Conservation (phyloP, 2,329 filamentous ascomycete species). For the Cordyceps farinosa region DNA sequence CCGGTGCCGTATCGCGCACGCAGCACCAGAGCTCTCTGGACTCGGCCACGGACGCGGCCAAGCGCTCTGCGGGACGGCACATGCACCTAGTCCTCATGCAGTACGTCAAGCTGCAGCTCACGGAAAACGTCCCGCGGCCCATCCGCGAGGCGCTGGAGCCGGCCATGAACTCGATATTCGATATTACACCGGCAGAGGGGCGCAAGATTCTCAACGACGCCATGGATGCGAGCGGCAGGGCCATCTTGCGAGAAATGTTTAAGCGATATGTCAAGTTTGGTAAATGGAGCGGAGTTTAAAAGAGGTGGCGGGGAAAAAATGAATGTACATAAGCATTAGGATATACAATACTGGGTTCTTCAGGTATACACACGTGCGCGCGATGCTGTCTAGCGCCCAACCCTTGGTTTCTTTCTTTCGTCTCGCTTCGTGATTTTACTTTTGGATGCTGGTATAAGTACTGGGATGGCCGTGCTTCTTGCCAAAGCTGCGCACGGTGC, state of each 20-base stretch:
- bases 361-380: conserved; percentile 13
- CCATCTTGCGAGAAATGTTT: conserved; percentile 56
- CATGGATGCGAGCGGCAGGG: conserved; percentile 57
- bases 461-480: conserved; percentile 58
- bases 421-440: conserved; percentile 23
- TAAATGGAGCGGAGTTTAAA: conserved; percentile 59
- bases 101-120: conserved; percentile 60
- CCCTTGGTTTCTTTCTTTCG: conserved; percentile 14
- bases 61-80: conserved; percentile 57
- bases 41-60: conserved; percentile 58
- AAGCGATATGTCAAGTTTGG: conserved; percentile 60
- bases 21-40: conserved; percentile 47
- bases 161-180: conserved; percentile 56
- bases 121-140: conserved; percentile 46
- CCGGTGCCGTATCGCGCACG: conserved; percentile 49
- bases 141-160: conserved; percentile 55
- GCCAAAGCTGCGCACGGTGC: conserved; percentile 54
- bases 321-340: conserved; percentile 15
- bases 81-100: conserved; percentile 59
- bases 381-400: not conserved
- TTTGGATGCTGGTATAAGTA: conserved; percentile 36
- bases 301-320: conserved; percentile 9
- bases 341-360: conserved; percentile 7
- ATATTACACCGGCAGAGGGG: conserved; percentile 53
- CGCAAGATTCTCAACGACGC: conserved; percentile 56